These are phyloP conservation scores for Rhytidiadelphus loreus DNA, from an alignment of 225 moss, liverwort and hornwort species.

Conservation along the genomic window DNA sequence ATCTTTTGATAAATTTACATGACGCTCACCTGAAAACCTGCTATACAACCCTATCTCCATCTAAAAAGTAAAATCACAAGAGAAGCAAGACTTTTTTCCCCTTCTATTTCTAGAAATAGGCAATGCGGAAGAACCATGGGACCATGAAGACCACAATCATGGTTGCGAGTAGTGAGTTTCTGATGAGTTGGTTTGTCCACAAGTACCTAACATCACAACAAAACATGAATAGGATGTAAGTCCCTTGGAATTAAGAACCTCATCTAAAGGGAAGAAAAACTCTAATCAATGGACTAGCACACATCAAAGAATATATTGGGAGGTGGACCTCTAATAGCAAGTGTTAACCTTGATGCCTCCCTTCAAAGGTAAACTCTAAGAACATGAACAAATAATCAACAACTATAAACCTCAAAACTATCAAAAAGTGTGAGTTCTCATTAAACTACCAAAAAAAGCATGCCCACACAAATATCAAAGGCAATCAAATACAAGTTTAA, in stretches of 20 bases:
- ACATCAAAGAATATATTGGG: no score
- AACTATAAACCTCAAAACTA: neutral
- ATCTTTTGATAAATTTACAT: neutral
- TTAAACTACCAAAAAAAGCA: neutral
- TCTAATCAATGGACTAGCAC: neutral
- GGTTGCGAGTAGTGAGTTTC: constrained; percentile 45
- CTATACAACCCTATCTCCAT: neutral
- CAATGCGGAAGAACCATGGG: constrained; percentile 65
- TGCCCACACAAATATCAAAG: neutral
- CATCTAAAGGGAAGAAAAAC: neutral
- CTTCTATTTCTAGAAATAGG: constrained; percentile 26
- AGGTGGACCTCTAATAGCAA: neutral
- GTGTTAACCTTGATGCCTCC: neutral
- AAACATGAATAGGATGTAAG: constrained; percentile 14
- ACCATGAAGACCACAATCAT: constrained; percentile 56
- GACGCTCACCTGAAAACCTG: neutral
- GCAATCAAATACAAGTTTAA: neutral
- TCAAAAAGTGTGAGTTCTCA: neutral
- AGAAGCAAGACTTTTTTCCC: neutral
- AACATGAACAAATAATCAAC: neutral
- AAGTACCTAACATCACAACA: constrained; percentile 44
- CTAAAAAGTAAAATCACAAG: neutral
- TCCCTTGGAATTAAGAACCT: neutral
- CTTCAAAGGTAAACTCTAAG: neutral
- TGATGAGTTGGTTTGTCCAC: constrained; percentile 51